phyloP scores from a whole-genome alignment of 169 alveolate genomes.

The Plasmodium cynomolgi region DNA sequence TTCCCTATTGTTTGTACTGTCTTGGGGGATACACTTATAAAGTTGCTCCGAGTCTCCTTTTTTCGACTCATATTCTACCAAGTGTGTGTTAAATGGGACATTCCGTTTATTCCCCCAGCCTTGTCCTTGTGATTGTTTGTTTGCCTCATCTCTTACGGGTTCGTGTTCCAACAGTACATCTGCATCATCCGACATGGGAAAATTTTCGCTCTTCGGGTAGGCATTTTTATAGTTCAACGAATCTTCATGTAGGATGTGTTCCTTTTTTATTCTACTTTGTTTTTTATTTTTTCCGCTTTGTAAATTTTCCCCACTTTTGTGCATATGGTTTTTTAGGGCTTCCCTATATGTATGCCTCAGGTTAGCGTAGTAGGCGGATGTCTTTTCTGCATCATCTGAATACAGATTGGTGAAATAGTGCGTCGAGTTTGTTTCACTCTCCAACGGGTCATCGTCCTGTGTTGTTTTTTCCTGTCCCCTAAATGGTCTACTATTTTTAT shows the following conservation, averaged over 20 bases:
- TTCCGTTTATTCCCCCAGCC: neutral
- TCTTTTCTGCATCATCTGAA: neutral
- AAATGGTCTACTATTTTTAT: neutral
- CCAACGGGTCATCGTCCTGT: neutral
- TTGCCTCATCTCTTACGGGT: neutral
- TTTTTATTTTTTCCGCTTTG: neutral
- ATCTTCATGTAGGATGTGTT: constrained; percentile 14
- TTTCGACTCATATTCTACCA: neutral
- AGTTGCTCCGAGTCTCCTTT: neutral
- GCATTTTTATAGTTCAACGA: neutral
- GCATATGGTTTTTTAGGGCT: constrained; percentile 5
- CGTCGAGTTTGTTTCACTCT: neutral
- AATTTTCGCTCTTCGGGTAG: neutral
- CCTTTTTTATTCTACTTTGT: neutral
- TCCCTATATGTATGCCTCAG: neutral
- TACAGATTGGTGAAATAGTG: neutral
- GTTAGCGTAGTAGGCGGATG: constrained; percentile 1
- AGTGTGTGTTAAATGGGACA: neutral
- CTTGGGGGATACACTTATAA: neutral
- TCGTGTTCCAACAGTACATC: neutral
- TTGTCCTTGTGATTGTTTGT: neutral
- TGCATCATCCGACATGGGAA: neutral
- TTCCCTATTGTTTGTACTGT: neutral
- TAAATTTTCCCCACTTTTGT: neutral
- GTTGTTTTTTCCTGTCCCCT: neutral